Percentiles rank a stretch among this genome's conserved stretches.
Conservation (phyloP, 306 rosid genomes). For the Vicia faba region DNA sequence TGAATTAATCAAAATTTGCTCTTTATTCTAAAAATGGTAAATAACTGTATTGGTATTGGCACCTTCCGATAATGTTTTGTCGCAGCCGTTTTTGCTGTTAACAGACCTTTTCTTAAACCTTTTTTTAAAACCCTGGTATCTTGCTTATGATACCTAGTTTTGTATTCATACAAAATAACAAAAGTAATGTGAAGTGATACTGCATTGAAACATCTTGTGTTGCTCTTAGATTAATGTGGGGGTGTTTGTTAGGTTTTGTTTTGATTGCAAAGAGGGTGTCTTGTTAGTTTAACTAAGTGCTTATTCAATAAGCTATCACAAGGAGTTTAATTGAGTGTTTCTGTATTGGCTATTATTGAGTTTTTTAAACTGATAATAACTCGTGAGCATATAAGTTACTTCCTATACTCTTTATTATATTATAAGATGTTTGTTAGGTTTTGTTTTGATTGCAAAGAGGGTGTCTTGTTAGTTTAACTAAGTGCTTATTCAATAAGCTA, state of each 20-base stretch:
- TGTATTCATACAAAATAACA: not conserved
- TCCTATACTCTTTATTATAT: not conserved
- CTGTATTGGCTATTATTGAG: not conserved
- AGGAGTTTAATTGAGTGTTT: not conserved
- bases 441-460: not conserved
- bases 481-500: not conserved
- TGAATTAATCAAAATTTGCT: too few species aligned
- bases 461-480: not conserved
- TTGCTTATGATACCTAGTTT: not conserved
- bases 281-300: not conserved
- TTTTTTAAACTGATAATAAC: not conserved
- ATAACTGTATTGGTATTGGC: too few species aligned
- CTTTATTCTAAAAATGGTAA: too few species aligned
- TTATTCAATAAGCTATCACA: not conserved
- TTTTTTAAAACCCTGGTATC: too few species aligned
- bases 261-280: not conserved
- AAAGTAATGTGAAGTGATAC: slow-evolving; percentile 25
- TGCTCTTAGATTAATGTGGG: slow-evolving; percentile 4
- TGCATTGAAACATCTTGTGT: not conserved
- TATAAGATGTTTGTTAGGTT: slow-evolving; percentile 6
- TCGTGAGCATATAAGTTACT: not conserved
- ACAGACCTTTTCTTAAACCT: too few species aligned
- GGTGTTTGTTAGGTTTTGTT: not conserved
- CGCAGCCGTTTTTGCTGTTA: too few species aligned
- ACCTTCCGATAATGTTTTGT: too few species aligned